These are phyloP conservation scores for Pinus tabuliformis DNA, from an alignment of 75 land plant species.

Conservation along the genomic window DNA sequence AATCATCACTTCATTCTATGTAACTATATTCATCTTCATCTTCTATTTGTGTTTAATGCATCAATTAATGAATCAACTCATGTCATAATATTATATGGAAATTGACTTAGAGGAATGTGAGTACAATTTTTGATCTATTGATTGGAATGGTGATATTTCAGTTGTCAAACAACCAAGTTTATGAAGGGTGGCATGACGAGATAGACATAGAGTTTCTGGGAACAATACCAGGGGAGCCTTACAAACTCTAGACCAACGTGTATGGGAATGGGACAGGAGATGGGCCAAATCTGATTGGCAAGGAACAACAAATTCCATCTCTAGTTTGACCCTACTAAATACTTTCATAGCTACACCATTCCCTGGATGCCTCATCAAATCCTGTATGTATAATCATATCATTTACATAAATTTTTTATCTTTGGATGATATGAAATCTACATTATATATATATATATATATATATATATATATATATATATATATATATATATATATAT, in stretches of 20 bases:
- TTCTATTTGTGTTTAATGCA: not conserved
- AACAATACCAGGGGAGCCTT: slow-evolving; percentile 25
- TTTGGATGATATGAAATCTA: too few species aligned
- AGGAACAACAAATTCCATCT: slow-evolving; percentile 26
- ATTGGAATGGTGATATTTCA: not conserved
- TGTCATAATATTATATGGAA: too few species aligned
- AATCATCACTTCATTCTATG: slow-evolving; percentile 18
- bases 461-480: too few species aligned
- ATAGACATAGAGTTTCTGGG: slow-evolving; percentile 26
- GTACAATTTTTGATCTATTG: not conserved
- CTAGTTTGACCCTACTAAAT: slow-evolving; percentile 45
- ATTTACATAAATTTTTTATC: too few species aligned
- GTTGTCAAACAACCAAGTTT: slow-evolving; percentile 3
- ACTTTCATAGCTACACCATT: slow-evolving; percentile 31
- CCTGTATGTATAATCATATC: slow-evolving; percentile 5
- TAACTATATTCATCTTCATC: not conserved
- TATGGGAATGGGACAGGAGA: slow-evolving; percentile 23
- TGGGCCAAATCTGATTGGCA: slow-evolving; percentile 11
- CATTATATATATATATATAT: too few species aligned
- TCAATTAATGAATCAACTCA: not conserved
- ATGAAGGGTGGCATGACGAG: slow-evolving; percentile 15
- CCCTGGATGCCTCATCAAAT: slow-evolving; percentile 35
- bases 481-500: too few species aligned
- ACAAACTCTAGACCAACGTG: slow-evolving; percentile 30
- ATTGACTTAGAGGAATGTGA: too few species aligned